Base-by-base conservation (phyloP, 2,329 filamentous ascomycete genomes). In the Trichoderma sp. region DNA sequence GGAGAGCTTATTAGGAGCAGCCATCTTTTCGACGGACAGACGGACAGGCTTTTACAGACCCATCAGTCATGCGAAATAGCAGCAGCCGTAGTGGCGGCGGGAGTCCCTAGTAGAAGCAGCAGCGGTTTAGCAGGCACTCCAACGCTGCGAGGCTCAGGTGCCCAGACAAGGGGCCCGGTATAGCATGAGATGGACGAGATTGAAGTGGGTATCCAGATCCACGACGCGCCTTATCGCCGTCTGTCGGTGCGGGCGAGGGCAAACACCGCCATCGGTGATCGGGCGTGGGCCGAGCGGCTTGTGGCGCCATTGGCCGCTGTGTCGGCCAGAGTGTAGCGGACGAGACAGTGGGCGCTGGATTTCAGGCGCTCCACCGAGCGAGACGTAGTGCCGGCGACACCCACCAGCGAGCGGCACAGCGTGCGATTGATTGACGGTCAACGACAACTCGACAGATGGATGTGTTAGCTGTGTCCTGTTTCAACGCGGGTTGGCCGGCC, bases 201-300 rank as follows among this genome's bases (percentile, higher is more conserved):
- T 62, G 66, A 62, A 53, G 37, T 61, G 58, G 37, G 27, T 21
- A 61, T 55, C 27, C 52, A 55, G 63, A 66, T 66, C 35, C 53
- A 66, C 63, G 58, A 59, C 40, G 8, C n/a, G 63, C 47, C 58
- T 70, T 70, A 70, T 69, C 69, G 69, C 69, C 69, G 69, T 29
- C 56, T 24, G 66, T 69, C 66, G 33, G 69, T 53, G 69, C 69
- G 69, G 69, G 59, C 47, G 69, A 60, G 29, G 27, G 58, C 66
- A 70, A 70, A 68, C 65, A 58, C 69, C 69, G 69, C 35, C n/a
- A 24, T 37, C 57, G 59, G 40, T 53, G 37, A 67, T 68, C 53
- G 55, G 61, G 53, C 35, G 68, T 33, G 63, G 68, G 47, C 52
- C 55, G 61, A 53, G 56, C 63, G 68, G 62, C 49, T 60, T 61